These are phyloP conservation scores for Xerocomus potaroensis DNA, from an alignment of 768 basidiomycete species.

Conservation along the genomic window DNA sequence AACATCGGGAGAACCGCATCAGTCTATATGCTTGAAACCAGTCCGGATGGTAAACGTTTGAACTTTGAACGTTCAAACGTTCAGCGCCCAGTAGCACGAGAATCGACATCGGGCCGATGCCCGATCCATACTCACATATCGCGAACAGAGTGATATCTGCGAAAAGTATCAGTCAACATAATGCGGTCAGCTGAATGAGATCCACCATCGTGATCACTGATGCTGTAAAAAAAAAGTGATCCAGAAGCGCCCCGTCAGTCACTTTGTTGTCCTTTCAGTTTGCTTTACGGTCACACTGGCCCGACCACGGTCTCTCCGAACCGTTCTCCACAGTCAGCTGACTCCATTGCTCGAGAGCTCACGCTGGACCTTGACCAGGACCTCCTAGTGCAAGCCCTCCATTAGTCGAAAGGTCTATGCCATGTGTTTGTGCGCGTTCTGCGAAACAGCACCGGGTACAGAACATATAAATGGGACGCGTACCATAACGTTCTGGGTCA, in stretches of 20 bases:
- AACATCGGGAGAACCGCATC: no score
- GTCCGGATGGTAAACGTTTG: no score
- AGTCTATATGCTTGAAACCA: no score
- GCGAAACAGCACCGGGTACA: neutral
- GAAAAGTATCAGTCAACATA: no score
- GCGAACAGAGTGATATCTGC: no score
- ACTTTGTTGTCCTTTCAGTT: neutral
- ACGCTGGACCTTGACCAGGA: neutral
- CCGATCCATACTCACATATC: no score
- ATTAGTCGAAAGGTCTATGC: neutral
- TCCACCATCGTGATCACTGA: neutral
- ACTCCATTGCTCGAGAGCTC: neutral
- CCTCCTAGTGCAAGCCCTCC: conserved; percentile 1
- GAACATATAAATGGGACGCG: conserved; percentile 16
- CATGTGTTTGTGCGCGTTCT: neutral
- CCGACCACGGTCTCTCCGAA: neutral
- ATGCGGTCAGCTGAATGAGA: no score
- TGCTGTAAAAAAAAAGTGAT: neutral
- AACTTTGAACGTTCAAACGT: no score
- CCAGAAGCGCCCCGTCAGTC: neutral
- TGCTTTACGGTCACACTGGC: neutral
- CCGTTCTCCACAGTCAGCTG: conserved; percentile 6
- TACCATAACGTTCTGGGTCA: neutral
- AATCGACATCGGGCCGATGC: no score
- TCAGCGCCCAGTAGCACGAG: no score